A percentile compares a stretch with the other conserved stretches of the same genome.
Evolutionary conservation across 1,284 basidiomycete species (phyloP).

Genomic region (Porodaedalea pini): DNA sequence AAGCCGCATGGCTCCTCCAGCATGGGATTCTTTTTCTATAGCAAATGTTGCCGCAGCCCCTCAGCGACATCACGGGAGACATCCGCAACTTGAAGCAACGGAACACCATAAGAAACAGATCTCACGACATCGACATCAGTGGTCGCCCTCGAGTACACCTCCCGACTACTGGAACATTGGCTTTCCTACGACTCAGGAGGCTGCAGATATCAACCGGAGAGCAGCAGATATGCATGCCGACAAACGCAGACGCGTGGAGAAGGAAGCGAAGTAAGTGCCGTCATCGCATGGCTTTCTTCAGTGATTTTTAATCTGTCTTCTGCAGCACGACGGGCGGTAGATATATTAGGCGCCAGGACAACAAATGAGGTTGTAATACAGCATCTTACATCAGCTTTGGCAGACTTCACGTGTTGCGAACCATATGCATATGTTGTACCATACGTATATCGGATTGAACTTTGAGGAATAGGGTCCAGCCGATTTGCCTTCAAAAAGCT

Average conservation of each 20-base stretch:
- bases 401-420: background rate
- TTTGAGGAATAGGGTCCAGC: slow-evolving; percentile 13
- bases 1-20: background rate
- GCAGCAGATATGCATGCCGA: slow-evolving; percentile 68
- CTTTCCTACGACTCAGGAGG: slow-evolving; percentile 83
- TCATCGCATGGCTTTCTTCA: too few species aligned
- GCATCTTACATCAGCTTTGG: background rate
- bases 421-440: background rate
- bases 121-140: slow-evolving; percentile 75
- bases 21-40: slow-evolving; percentile 16
- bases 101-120: slow-evolving; percentile 62
- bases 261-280: slow-evolving; percentile 51
- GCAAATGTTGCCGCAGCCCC: background rate
- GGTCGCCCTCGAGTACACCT: slow-evolving; percentile 71
- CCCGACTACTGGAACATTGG: slow-evolving; percentile 87
- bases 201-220: slow-evolving; percentile 64
- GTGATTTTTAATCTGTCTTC: background rate
- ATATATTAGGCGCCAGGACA: slow-evolving; percentile 7
- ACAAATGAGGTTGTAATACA: background rate
- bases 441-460: slow-evolving; percentile 15
- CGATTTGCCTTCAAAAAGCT: slow-evolving; percentile 7
- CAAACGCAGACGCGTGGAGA: slow-evolving; percentile 54
- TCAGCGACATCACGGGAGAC: background rate
- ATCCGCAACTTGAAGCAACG: background rate
- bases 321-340: slow-evolving; percentile 4